These are phyloP conservation scores for Rubus idaeus DNA, from an alignment of 306 rosid genomes.

Conservation along the genomic window DNA sequence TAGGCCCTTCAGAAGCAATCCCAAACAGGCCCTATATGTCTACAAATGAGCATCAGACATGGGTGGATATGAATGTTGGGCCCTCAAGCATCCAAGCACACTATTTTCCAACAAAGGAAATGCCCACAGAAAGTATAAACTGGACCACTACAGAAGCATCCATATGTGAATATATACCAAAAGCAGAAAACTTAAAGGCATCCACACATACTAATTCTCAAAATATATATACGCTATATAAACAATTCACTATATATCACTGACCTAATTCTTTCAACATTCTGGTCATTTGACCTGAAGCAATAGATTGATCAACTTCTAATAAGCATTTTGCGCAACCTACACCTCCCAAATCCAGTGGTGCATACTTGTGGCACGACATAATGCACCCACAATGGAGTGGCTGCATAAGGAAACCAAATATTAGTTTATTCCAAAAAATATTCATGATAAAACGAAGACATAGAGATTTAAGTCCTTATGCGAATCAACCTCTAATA, in stretches of 20 bases:
- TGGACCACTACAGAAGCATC: neutral
- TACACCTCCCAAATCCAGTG: conserved; percentile 20
- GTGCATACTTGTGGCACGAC: conserved; percentile 7
- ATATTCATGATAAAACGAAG: neutral
- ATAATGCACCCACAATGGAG: conserved; percentile 36
- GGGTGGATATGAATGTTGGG: neutral
- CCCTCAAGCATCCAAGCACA: neutral
- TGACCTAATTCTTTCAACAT: conserved; percentile 1
- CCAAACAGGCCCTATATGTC: neutral
- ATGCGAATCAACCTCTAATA: neutral
- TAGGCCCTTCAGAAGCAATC: no score
- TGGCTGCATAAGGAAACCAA: conserved; percentile 22
- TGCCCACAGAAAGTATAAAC: neutral
- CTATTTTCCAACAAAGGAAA: neutral
- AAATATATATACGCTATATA: neutral
- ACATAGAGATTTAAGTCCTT: neutral
- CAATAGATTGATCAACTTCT: neutral
- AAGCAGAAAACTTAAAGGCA: neutral
- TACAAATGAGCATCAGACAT: neutral
- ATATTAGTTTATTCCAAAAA: neutral
- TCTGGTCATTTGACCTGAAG: conserved; percentile 3
- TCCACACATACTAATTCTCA: neutral
- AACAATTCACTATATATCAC: conserved; percentile 16
- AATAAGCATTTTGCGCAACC: conserved; percentile 28
- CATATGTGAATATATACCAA: no score